Conservation (phyloP, 352 stramenopile genomes). For the Pythium brassicae region DNA sequence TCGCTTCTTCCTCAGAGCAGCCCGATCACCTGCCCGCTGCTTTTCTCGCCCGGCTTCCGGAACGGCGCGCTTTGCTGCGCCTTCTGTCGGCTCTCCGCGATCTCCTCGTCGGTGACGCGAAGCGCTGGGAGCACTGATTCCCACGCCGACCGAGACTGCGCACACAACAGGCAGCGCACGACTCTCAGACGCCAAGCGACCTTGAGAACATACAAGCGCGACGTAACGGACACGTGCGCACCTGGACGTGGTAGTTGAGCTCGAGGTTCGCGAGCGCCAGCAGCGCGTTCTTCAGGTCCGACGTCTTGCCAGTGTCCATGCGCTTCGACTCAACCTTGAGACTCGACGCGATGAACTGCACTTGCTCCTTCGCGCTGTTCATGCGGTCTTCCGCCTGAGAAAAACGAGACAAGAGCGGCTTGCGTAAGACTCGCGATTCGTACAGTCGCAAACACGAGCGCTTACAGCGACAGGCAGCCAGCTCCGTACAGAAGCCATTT, state of each 20-base stretch:
- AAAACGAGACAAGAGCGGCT: conserved; percentile 2
- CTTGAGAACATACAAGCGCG: neutral
- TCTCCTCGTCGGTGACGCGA: conserved; percentile 48
- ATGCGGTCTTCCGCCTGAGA: conserved; percentile 76
- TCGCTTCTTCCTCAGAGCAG: conserved; percentile 40
- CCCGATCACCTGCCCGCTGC: conserved; percentile 58
- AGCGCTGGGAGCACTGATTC: conserved; percentile 63
- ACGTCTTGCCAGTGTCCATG: conserved; percentile 77
- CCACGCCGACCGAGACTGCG: conserved; percentile 66
- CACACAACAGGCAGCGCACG: neutral
- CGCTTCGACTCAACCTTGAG: conserved; percentile 81
- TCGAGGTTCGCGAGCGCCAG: conserved; percentile 75
- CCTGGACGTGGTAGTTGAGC: conserved; percentile 78
- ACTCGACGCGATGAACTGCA: conserved; percentile 85
- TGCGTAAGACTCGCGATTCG: too few relatives aligned
- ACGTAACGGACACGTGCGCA: conserved; percentile 13
- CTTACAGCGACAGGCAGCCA: too few relatives aligned
- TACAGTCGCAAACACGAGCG: too few relatives aligned
- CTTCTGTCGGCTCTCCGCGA: conserved; percentile 50
- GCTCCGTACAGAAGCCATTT: conserved; percentile 71
- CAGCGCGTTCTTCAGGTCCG: conserved; percentile 75
- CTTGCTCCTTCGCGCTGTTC: conserved; percentile 84
- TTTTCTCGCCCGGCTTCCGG: conserved; percentile 71
- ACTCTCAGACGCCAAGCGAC: neutral
- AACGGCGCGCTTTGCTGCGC: conserved; percentile 47